These are phyloP conservation scores for Aspergillus bombycis DNA, from an alignment of 2,329 filamentous ascomycete genomes.

Conservation along the genomic window DNA sequence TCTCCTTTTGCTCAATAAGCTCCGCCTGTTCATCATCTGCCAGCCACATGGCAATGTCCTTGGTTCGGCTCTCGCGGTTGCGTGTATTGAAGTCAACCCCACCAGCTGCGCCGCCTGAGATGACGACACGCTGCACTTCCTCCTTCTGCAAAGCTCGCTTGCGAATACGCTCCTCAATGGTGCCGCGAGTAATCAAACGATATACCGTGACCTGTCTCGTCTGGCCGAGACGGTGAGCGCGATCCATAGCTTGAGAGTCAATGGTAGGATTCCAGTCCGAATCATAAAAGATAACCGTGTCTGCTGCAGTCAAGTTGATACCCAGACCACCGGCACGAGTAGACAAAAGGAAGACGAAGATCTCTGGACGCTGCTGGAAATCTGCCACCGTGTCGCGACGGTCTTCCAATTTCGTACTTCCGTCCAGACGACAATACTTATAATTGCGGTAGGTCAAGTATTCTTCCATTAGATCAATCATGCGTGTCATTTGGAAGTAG, in stretches of 20 bases:
- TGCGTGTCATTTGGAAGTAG: slow-evolving; percentile 99
- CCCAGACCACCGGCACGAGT: slow-evolving; percentile 96
- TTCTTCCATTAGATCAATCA: slow-evolving; percentile 99
- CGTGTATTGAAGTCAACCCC: slow-evolving; percentile 97
- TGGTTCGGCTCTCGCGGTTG: slow-evolving; percentile 86
- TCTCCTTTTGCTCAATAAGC: slow-evolving; percentile 89
- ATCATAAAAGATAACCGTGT: slow-evolving; percentile 99
- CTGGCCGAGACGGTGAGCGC: slow-evolving; percentile 95
- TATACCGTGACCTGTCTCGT: slow-evolving; percentile 96
- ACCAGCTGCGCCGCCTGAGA: slow-evolving; percentile 78
- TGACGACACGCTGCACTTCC: slow-evolving; percentile 96
- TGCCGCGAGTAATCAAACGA: slow-evolving; percentile 92
- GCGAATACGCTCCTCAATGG: slow-evolving; percentile 96
- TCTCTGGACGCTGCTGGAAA: slow-evolving; percentile 91
- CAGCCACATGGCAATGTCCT: slow-evolving; percentile 98
- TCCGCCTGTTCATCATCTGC: slow-evolving; percentile 96
- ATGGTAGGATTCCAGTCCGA: slow-evolving; percentile 99
- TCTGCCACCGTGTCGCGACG: slow-evolving; percentile 93
- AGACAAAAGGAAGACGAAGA: slow-evolving; percentile 95
- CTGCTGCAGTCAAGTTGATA: slow-evolving; percentile 94
- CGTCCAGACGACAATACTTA: slow-evolving; percentile 96
- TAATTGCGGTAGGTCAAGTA: slow-evolving; percentile 98
- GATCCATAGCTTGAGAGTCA: slow-evolving; percentile 98
- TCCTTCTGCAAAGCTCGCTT: slow-evolving; percentile 98
- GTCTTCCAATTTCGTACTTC: slow-evolving; percentile 96